Evolutionary conservation across 2,329 filamentous ascomycete genomes (phyloP).

Genomic region (Clarireedia sp.): DNA sequence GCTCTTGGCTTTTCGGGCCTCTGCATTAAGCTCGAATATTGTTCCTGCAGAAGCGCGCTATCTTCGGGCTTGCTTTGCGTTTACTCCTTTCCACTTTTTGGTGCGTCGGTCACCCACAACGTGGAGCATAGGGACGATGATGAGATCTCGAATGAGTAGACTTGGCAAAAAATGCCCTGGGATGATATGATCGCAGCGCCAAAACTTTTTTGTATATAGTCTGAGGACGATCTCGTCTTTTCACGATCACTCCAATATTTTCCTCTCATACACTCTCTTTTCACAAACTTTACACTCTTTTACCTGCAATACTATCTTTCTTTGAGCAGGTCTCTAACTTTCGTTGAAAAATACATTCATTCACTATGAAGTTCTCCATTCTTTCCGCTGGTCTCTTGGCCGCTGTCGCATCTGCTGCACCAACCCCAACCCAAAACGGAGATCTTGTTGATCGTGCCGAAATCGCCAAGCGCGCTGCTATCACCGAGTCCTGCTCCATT

Average conservation of each 20-base stretch:
- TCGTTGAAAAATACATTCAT: conserved; percentile 1
- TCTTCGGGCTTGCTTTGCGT: too few species aligned
- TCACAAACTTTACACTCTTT: neutral
- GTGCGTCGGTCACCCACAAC: too few species aligned
- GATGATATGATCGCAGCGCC: neutral
- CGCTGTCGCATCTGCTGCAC: conserved; percentile 6
- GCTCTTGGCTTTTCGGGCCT: neutral
- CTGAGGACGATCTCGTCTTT: neutral
- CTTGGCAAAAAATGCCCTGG: neutral
- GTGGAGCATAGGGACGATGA: too few species aligned
- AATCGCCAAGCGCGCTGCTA: conserved; percentile 37
- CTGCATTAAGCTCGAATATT: too few species aligned
- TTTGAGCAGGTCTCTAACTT: neutral
- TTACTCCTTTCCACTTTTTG: too few species aligned
- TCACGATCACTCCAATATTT: neutral
- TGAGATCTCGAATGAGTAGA: too few species aligned
- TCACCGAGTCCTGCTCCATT: conserved; percentile 25
- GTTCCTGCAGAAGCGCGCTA: too few species aligned
- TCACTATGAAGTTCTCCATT: conserved; percentile 7
- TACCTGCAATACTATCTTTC: neutral
- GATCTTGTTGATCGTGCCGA: conserved; percentile 9
- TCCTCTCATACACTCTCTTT: neutral
- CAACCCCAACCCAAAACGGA: neutral
- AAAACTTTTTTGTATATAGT: neutral
- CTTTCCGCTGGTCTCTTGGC: conserved; percentile 4